These are phyloP conservation scores for Daldinia loculata DNA, from an alignment of 495 filamentous ascomycete species.

Conservation along the genomic window DNA sequence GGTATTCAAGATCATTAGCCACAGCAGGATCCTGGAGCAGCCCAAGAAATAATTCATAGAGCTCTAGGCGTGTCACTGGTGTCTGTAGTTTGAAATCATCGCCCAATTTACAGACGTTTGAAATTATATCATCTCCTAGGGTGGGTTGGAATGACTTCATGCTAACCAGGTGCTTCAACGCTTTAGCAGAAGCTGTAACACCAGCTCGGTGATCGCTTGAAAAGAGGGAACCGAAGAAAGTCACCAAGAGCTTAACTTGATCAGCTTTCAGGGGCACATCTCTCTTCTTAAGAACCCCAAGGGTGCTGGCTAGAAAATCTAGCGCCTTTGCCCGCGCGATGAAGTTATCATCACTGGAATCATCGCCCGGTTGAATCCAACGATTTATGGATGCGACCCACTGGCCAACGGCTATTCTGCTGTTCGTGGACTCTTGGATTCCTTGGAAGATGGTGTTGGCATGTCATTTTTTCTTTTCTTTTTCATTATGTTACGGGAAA, in stretches of 20 bases:
- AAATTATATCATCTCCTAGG: slow-evolving; percentile 52
- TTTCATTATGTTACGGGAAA: not conserved
- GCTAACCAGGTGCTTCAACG: slow-evolving; percentile 51
- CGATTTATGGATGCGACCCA: slow-evolving; percentile 59
- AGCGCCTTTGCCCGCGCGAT: slow-evolving; percentile 56
- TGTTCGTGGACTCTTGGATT: slow-evolving; percentile 54
- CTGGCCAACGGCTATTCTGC: slow-evolving; percentile 53
- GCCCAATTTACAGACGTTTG: slow-evolving; percentile 54
- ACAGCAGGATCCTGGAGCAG: slow-evolving; percentile 51
- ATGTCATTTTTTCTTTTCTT: not conserved
- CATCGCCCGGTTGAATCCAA: slow-evolving; percentile 55
- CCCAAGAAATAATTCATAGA: slow-evolving; percentile 56
- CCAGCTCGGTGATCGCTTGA: slow-evolving; percentile 61
- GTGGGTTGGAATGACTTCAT: slow-evolving; percentile 58
- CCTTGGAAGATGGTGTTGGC: slow-evolving; percentile 33
- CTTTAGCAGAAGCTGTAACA: slow-evolving; percentile 57
- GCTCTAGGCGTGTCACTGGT: slow-evolving; percentile 53
- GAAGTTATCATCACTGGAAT: slow-evolving; percentile 50
- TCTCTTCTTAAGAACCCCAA: slow-evolving; percentile 51
- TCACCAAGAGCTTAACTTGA: slow-evolving; percentile 54
- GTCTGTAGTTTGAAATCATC: slow-evolving; percentile 59
- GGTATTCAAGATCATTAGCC: slow-evolving; percentile 52
- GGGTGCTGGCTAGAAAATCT: slow-evolving; percentile 56
- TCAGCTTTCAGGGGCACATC: slow-evolving; percentile 49
- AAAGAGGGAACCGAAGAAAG: slow-evolving; percentile 61